These are phyloP conservation scores for Aureobasidium mangrovei DNA, from an alignment of 2,329 filamentous ascomycete genomes.

Conservation along the genomic window DNA sequence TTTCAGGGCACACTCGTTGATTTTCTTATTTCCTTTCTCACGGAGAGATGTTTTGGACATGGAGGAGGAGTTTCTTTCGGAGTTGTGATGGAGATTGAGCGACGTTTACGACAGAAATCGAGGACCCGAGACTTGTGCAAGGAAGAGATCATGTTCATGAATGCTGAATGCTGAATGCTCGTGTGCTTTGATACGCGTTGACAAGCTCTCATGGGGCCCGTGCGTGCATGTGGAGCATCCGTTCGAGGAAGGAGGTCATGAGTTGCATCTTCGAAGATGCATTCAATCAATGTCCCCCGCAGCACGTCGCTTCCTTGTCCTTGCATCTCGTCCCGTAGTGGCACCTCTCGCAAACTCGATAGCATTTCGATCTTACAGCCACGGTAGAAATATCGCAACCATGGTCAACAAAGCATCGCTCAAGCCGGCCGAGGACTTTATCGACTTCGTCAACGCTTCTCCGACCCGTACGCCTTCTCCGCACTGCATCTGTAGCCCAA, in stretches of 20 bases:
- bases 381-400: conserved; percentile 5
- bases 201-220: neutral
- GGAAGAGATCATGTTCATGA: neutral
- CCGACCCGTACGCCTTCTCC: conserved; percentile 63
- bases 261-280: neutral
- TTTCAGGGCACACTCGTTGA: neutral
- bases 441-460: conserved; percentile 89
- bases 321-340: neutral
- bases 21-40: neutral
- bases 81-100: neutral
- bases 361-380: neutral
- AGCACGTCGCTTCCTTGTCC: neutral
- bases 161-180: neutral
- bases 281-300: neutral
- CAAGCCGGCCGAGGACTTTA: conserved; percentile 63
- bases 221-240: neutral
- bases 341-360: too few relatives aligned
- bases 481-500: neutral
- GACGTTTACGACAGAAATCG: neutral
- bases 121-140: neutral
- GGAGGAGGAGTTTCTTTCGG: neutral
- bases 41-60: neutral
- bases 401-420: conserved; percentile 33
- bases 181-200: neutral
- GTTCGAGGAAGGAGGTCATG: conserved; percentile 4